Evolutionary conservation across 2,329 filamentous ascomycete species (phyloP), one percentile per base, ranked within the genome.

Genomic region (Paracamarosporium sp.): DNA sequence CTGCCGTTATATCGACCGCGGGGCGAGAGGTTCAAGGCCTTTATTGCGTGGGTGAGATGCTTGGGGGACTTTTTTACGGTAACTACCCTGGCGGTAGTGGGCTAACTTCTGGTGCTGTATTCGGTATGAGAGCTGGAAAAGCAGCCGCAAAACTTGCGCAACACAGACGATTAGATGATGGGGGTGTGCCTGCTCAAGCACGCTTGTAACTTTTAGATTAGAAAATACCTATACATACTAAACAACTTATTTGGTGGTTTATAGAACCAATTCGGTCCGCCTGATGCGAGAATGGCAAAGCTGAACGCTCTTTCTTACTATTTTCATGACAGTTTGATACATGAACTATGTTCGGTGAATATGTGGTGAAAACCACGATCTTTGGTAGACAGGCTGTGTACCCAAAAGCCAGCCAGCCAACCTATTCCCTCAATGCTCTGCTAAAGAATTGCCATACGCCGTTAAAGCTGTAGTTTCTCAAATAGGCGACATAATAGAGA

Each of bases 71-170:
- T 13, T 75, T 71, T 46, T 73, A 70, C 46, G 62, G 61, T 4
- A 88, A 88, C 61, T 89, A 88, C 61, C 86, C 85, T 0, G 86
- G 86, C 0, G 86, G 86, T 0, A 87, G 83, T 65, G 86, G 86
- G 0, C 70, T 89, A 66, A 88, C 84, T 0, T 82, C 84, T 20
- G 86, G 86, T 0, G 77, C 84, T 0, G 84, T 88, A 0, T 82
- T 82, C 75, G 80, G 80, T n/a, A 67, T 79, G 4, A 73, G 76
- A 51, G 80, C 80, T 35, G 80, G 79, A 11, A 58, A 38, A 33
- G 62, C 62, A 3, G 72, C 70, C 9, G 70, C 71, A 25, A 50
- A 36, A 15, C 3, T 25, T 25, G 40, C 41, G 5, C 40, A 24
- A 9, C 20, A 9, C 9, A 43, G 20, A 25, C 20, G 20, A 5